These are phyloP conservation scores for Gossypium longicalyx DNA, from an alignment of 345 rosid genomes.

Conservation along the genomic window DNA sequence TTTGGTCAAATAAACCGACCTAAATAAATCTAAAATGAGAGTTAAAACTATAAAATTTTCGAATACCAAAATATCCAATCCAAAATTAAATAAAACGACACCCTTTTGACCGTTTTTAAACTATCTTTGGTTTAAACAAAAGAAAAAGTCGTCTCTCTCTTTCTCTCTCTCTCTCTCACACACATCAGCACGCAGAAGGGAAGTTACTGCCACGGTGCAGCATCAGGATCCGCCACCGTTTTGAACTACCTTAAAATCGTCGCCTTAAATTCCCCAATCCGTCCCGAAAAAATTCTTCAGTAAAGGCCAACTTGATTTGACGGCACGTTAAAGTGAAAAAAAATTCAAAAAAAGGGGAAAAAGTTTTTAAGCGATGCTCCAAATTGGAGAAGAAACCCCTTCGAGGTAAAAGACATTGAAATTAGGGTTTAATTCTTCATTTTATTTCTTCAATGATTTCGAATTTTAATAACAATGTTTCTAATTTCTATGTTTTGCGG, in stretches of 20 bases:
- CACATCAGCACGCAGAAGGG: background rate
- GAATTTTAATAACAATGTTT: background rate
- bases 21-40: too few relatives aligned
- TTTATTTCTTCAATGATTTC: background rate
- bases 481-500: background rate
- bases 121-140: too few relatives aligned
- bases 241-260: background rate
- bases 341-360: background rate
- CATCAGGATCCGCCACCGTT: constrained; percentile 4
- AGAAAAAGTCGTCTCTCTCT: background rate
- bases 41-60: too few relatives aligned
- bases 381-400: constrained; percentile 47
- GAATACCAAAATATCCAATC: too few relatives aligned
- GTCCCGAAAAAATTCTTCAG: background rate
- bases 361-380: constrained; percentile 27
- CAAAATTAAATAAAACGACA: too few relatives aligned
- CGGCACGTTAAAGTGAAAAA: background rate
- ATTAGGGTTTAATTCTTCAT: background rate
- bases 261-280: background rate
- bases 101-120: too few relatives aligned
- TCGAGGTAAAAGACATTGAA: constrained; percentile 37
- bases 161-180: background rate
- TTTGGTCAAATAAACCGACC: too few relatives aligned
- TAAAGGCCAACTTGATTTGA: background rate
- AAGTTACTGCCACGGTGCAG: too few relatives aligned